Percentiles rank a stretch among this genome's conserved stretches.
phyloP scores from a whole-genome alignment of 2,329 filamentous ascomycete genomes.

The Pseudonectria foliicola region DNA sequence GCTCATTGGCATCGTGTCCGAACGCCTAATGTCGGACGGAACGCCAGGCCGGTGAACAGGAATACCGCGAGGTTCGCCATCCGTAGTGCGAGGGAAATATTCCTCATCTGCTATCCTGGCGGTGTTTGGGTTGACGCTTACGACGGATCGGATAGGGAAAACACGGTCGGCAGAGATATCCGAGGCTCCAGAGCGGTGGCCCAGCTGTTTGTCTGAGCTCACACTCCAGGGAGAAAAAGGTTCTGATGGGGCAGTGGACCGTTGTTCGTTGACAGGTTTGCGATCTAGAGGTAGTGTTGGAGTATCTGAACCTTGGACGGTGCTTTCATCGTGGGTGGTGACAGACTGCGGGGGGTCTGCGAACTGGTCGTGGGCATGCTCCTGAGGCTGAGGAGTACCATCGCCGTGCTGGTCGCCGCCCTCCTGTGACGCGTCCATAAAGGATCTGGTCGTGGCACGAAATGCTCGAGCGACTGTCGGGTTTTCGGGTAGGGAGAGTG shows the following conservation, averaged over 20 bases:
- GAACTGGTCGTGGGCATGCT: neutral
- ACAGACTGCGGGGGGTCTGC: constrained; percentile 8
- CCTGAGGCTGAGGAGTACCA: constrained; percentile 3
- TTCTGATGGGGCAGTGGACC: constrained; percentile 11
- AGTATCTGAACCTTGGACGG: neutral
- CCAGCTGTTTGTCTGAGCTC: constrained; percentile 34
- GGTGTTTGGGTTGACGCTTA: constrained; percentile 57
- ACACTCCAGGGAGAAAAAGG: constrained; percentile 35
- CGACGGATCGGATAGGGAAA: constrained; percentile 74
- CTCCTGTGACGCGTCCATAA: constrained; percentile 17
- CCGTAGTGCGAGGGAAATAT: constrained; percentile 29
- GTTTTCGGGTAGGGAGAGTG: constrained; percentile 3
- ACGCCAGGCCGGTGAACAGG: constrained; percentile 23
- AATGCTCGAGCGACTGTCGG: constrained; percentile 5
- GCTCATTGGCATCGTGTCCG: constrained; percentile 19
- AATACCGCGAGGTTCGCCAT: constrained; percentile 26
- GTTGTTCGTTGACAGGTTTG: neutral
- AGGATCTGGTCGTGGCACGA: constrained; percentile 11
- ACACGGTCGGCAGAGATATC: constrained; percentile 51
- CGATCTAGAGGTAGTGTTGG: neutral
- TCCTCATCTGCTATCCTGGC: constrained; percentile 33
- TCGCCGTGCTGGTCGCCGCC: constrained; percentile 5
- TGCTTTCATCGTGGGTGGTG: constrained; percentile 7
- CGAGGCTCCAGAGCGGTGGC: constrained; percentile 25
- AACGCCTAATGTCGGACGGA: constrained; percentile 18